Conservation (phyloP, 169 alveolate species). For the Perkinsus olseni region DNA sequence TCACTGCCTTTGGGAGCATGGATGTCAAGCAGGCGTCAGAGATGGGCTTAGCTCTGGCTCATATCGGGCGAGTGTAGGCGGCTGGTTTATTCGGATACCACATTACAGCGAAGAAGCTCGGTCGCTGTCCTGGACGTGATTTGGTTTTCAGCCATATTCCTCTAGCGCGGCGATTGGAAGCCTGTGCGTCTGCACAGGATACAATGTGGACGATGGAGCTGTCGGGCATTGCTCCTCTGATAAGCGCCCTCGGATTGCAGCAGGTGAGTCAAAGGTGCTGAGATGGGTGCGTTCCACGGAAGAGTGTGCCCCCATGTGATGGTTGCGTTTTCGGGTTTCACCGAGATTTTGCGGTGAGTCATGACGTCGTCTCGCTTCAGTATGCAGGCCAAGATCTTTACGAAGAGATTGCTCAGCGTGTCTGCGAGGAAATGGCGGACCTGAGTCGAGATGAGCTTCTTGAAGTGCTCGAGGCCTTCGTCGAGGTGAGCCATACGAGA, state of each 20-base stretch:
- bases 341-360: no score
- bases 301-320: no score
- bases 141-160: background rate
- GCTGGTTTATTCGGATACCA: background rate
- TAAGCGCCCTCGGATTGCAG: background rate
- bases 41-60: background rate
- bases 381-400: background rate
- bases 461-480: background rate
- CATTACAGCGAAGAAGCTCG: background rate
- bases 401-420: background rate
- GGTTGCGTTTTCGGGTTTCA: no score
- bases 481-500: background rate
- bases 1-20: background rate
- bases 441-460: background rate
- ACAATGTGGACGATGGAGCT: background rate
- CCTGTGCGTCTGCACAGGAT: background rate
- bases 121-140: background rate
- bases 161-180: background rate
- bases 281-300: no score
- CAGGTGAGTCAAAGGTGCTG: background rate
- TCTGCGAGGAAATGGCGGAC: background rate
- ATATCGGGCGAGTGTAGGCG: background rate
- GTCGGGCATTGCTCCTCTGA: background rate
- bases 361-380: background rate
- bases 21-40: background rate